Base-by-base conservation (phyloP, 2,329 filamentous ascomycete species). In the Rhynchosporium agropyri region DNA sequence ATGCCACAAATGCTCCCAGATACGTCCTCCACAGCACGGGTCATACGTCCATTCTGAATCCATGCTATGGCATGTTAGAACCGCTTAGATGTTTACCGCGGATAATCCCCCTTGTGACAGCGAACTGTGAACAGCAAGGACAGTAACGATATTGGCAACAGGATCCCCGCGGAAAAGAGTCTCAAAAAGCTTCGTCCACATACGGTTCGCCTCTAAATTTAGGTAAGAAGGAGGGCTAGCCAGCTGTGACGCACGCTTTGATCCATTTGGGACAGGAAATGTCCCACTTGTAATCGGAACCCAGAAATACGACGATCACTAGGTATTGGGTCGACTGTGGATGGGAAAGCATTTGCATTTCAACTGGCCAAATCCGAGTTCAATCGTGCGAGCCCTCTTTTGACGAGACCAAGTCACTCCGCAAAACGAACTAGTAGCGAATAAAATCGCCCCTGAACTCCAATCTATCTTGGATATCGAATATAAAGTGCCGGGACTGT, bases 121-220 rank as follows among this genome's bases (percentile, higher is more conserved):
- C 86, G 67, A 89, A 89, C 72, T 89, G 86, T 28, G 85, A 84
- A 72, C 85, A 88, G 72, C 85, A 88, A 6, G 84, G 79, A 81
- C 80, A 2, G 79, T 83, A 7, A 87, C 78, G 28, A 78, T 70
- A 1, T 77, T 72, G 0, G 83, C 83, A 3, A 83, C 36, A 12
- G 53, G 48, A 26, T 60, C 33, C 3, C 53, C 42, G 2, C 62
- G 60, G 50, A 68, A 68, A 29, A 62, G 58, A 28, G 55, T 20
- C 45, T 12, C 49, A 13, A 29, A 67, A 66, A 3, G 63, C 58
- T 1, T 51, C 40, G 31, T 50, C 49, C 50, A 68, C 62, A 9
- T 56, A 62, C 26, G 62, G 58, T 48, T 67, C 67, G 8, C 36
- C 28, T 43, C 58, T 62, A 9, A 59, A 5, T 20, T 63, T 54